These are phyloP conservation scores for Rhizoclosmatium globosum DNA, from an alignment of 192 early-diverging fungal genomes.

Conservation along the genomic window DNA sequence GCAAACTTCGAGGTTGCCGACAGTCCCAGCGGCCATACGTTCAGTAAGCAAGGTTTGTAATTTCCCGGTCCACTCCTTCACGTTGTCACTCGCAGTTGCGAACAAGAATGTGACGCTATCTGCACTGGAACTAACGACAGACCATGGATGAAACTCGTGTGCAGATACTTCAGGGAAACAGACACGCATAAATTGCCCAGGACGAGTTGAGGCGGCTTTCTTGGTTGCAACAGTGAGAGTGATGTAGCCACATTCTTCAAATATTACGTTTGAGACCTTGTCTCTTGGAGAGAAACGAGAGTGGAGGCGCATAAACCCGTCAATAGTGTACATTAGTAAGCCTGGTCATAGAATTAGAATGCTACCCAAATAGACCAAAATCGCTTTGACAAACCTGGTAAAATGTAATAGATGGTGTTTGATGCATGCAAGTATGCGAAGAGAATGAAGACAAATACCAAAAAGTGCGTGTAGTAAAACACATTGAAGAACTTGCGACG, in stretches of 20 bases:
- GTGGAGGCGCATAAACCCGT: constrained; percentile 70
- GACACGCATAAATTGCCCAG: constrained; percentile 82
- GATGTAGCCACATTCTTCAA: constrained; percentile 68
- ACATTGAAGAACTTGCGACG: constrained; percentile 35
- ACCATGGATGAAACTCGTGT: constrained; percentile 83
- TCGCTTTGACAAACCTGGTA: neutral
- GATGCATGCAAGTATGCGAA: constrained; percentile 19
- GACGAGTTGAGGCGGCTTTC: constrained; percentile 19
- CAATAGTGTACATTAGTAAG: constrained; percentile 67
- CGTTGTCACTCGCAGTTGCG: neutral
- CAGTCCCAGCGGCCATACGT: neutral
- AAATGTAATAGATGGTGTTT: constrained; percentile 15
- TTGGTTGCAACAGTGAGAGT: constrained; percentile 66
- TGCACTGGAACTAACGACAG: constrained; percentile 64
- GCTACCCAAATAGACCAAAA: neutral
- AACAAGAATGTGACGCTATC: constrained; percentile 23
- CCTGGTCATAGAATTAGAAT: constrained; percentile 8
- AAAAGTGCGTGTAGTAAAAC: constrained; percentile 35
- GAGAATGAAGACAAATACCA: constrained; percentile 32
- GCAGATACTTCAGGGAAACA: constrained; percentile 74
- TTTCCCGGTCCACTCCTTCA: neutral
- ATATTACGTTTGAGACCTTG: constrained; percentile 62
- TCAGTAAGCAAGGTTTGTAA: neutral
- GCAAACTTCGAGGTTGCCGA: neutral
- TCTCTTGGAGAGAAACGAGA: constrained; percentile 47